phyloP scores from a whole-genome alignment of 495 filamentous ascomycete species.

The Penicillium ucsense region DNA sequence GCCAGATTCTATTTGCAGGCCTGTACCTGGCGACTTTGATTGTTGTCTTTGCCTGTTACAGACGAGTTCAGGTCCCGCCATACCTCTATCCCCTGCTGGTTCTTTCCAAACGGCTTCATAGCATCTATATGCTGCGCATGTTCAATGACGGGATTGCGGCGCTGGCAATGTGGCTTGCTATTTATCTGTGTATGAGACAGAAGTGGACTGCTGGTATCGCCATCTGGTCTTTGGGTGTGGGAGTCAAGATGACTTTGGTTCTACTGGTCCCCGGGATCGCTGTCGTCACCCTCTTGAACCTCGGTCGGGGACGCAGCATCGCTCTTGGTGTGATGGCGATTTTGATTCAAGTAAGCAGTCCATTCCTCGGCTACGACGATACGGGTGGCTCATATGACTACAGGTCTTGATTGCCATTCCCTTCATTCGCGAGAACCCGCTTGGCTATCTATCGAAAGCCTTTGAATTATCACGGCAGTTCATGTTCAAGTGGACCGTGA shows the following conservation, averaged over 20 bases:
- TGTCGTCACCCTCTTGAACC: slow-evolving; percentile 57
- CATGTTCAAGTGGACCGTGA: slow-evolving; percentile 96
- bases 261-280: slow-evolving; percentile 73
- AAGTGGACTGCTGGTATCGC: slow-evolving; percentile 62
- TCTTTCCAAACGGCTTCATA: slow-evolving; percentile 86
- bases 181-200: slow-evolving; percentile 64
- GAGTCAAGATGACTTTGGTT: slow-evolving; percentile 86
- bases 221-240: slow-evolving; percentile 68
- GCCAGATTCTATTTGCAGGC: slow-evolving; percentile 68
- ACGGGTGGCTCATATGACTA: not conserved
- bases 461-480: slow-evolving; percentile 88
- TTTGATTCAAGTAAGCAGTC: slow-evolving; percentile 53
- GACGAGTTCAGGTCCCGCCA: slow-evolving; percentile 66
- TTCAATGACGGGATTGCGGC: slow-evolving; percentile 93
- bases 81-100: slow-evolving; percentile 83
- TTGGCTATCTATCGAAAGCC: slow-evolving; percentile 65
- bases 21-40: slow-evolving; percentile 68
- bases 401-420: slow-evolving; percentile 60
- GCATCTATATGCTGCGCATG: slow-evolving; percentile 80
- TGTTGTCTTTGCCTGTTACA: slow-evolving; percentile 75
- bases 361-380: not conserved
- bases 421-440: slow-evolving; percentile 58
- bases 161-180: slow-evolving; percentile 68
- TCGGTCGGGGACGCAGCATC: slow-evolving; percentile 52
- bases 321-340: slow-evolving; percentile 58